Evolutionary conservation across 768 basidiomycete genomes (phyloP).

Genomic region (Leccinum pellstonianum): DNA sequence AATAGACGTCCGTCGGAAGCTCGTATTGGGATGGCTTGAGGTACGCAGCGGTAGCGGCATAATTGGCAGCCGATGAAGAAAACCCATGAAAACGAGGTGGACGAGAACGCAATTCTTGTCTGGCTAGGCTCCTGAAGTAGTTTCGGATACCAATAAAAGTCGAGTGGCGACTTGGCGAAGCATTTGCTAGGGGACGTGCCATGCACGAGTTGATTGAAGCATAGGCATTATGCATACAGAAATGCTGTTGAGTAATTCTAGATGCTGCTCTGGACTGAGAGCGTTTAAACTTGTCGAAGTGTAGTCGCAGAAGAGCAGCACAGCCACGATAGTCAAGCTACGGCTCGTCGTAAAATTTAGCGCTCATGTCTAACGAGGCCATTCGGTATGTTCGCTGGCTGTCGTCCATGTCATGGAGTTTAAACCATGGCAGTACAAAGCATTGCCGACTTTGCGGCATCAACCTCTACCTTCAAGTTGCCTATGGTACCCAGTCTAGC

Average conservation of each 20-base stretch:
- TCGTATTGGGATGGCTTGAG: conserved; percentile 18
- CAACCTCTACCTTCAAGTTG: too few species aligned
- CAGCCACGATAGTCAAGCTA: conserved; percentile 15
- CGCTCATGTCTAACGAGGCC: too few species aligned
- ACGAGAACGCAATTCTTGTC: background rate
- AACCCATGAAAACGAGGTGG: conserved; percentile 9
- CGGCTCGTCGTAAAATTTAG: background rate
- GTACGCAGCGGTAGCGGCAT: conserved; percentile 8
- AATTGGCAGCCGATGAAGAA: conserved; percentile 13
- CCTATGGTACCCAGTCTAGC: too few species aligned
- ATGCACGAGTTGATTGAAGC: conserved; percentile 5
- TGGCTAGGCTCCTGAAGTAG: conserved; percentile 27
- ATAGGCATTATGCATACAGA: conserved; percentile 17
- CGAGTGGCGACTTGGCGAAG: conserved; percentile 8
- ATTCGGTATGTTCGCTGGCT: too few species aligned
- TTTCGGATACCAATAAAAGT: conserved; percentile 34
- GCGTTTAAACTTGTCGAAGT: background rate
- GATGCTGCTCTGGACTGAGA: background rate
- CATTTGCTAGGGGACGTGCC: conserved; percentile 7
- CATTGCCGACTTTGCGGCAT: too few species aligned
- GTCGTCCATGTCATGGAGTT: too few species aligned
- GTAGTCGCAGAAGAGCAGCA: background rate
- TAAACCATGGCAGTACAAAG: too few species aligned
- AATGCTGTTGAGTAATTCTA: background rate
- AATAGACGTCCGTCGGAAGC: conserved; percentile 29